These are phyloP conservation scores for Persicaria tinctoria DNA, from an alignment of 148 eudicot genomes.

Conservation along the genomic window DNA sequence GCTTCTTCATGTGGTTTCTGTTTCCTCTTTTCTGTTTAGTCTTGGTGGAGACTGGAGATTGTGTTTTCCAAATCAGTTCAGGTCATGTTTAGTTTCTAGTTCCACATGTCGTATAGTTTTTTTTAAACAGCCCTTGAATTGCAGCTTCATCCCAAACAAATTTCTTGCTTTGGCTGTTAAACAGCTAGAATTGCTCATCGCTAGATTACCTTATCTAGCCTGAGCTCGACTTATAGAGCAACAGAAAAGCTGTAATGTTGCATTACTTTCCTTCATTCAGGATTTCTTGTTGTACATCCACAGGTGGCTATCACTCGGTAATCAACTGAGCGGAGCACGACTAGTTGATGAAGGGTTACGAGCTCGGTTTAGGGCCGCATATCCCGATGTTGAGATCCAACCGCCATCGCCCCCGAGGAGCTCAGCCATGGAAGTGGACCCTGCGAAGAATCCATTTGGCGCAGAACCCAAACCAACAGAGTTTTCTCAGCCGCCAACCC, in stretches of 20 bases:
- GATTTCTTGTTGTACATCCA: neutral
- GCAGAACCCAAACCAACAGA: constrained; percentile 42
- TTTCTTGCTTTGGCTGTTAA: too few species aligned
- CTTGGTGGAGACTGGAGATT: neutral
- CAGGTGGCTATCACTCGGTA: constrained; percentile 92
- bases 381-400: constrained; percentile 87
- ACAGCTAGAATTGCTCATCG: too few species aligned
- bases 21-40: neutral
- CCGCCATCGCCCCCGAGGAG: constrained; percentile 87
- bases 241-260: neutral
- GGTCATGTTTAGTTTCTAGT: too few species aligned
- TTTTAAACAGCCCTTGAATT: too few species aligned
- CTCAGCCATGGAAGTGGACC: constrained; percentile 68
- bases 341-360: constrained; percentile 85
- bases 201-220: neutral
- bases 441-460: constrained; percentile 33
- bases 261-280: neutral
- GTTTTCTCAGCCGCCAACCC: constrained; percentile 25
- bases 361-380: constrained; percentile 94
- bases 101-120: too few species aligned
- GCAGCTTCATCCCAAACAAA: too few species aligned
- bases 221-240: neutral
- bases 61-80: too few species aligned
- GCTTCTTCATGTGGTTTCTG: neutral
- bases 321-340: constrained; percentile 70